These are phyloP conservation scores for Kuraishia borneana DNA, from an alignment of 805 yeast species.

Conservation along the genomic window DNA sequence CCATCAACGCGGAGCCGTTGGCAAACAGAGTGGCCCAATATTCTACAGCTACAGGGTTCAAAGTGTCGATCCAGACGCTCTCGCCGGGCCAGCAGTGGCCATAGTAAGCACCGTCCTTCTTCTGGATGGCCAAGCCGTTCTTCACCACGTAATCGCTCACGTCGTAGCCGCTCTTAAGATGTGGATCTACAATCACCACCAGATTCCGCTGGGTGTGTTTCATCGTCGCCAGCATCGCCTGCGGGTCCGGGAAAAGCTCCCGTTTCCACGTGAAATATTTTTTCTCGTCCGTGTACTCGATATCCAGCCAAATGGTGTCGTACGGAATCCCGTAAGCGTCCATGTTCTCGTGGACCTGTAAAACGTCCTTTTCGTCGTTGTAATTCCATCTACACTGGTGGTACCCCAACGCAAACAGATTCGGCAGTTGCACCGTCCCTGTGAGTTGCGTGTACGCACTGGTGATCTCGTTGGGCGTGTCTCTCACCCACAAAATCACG, in stretches of 20 bases:
- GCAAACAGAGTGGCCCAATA: conserved; percentile 49
- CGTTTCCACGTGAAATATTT: conserved; percentile 89
- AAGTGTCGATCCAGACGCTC: conserved; percentile 84
- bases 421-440: conserved; percentile 69
- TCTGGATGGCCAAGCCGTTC: conserved; percentile 33
- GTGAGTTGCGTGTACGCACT: conserved; percentile 55
- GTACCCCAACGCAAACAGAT: conserved; percentile 70
- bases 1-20: conserved; percentile 32
- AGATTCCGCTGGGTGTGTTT: conserved; percentile 69
- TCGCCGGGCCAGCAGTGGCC: conserved; percentile 99
- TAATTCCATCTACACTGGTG: conserved; percentile 99
- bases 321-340: conserved; percentile 71
- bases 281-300: conserved; percentile 80
- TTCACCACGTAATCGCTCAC: conserved; percentile 43
- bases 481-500: conserved; percentile 51
- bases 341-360: conserved; percentile 57
- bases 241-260: conserved; percentile 65
- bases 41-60: conserved; percentile 47
- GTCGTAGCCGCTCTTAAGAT: conserved; percentile 60
- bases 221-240: conserved; percentile 50
- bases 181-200: conserved; percentile 87
- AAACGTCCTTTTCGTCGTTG: conserved; percentile 76
- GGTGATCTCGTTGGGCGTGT: conserved; percentile 44
- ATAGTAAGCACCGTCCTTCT: conserved; percentile 29
- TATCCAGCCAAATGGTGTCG: conserved; percentile 90